These are phyloP conservation scores for Zasmidium angulare DNA, from an alignment of 2,329 filamentous ascomycete genomes.

Conservation along the genomic window DNA sequence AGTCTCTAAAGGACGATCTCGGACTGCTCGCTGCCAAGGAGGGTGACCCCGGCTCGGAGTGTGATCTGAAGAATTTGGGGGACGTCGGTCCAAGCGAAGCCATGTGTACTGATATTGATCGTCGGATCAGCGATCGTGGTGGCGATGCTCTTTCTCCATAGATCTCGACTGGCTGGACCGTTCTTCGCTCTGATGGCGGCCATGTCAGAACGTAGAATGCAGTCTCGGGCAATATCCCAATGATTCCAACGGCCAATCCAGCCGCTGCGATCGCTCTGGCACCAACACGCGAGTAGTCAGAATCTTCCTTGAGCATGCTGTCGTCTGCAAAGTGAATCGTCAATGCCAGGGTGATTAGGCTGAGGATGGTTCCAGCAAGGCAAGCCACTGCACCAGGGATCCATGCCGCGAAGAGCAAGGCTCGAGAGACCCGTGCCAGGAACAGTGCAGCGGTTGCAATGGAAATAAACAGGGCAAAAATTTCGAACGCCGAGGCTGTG, in stretches of 20 bases:
- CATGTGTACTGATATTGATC: conserved; percentile 24
- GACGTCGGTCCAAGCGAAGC: conserved; percentile 24
- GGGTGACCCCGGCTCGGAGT: conserved; percentile 22
- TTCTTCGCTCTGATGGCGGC: conserved; percentile 7
- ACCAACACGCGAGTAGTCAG: neutral
- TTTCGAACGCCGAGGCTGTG: conserved; percentile 23
- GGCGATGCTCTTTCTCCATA: conserved; percentile 11
- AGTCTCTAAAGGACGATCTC: conserved; percentile 27
- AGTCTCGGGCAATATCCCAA: conserved; percentile 26
- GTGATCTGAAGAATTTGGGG: conserved; percentile 20
- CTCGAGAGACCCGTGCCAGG: conserved; percentile 16
- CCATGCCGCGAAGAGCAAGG: conserved; percentile 14
- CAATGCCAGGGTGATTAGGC: conserved; percentile 13
- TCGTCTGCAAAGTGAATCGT: conserved; percentile 1
- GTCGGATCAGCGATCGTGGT: conserved; percentile 15
- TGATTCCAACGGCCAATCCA: conserved; percentile 29
- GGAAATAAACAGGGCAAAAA: conserved; percentile 21
- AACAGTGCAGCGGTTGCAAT: conserved; percentile 16
- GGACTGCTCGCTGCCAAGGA: conserved; percentile 21
- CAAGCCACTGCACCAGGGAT: conserved; percentile 12
- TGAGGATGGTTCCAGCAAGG: conserved; percentile 17
- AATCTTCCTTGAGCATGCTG: neutral
- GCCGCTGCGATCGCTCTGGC: conserved; percentile 20
- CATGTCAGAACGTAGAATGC: conserved; percentile 28
- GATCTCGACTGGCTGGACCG: neutral